phyloP scores from a whole-genome alignment of 129 eudicot genomes.

The Flaveria bidentis region DNA sequence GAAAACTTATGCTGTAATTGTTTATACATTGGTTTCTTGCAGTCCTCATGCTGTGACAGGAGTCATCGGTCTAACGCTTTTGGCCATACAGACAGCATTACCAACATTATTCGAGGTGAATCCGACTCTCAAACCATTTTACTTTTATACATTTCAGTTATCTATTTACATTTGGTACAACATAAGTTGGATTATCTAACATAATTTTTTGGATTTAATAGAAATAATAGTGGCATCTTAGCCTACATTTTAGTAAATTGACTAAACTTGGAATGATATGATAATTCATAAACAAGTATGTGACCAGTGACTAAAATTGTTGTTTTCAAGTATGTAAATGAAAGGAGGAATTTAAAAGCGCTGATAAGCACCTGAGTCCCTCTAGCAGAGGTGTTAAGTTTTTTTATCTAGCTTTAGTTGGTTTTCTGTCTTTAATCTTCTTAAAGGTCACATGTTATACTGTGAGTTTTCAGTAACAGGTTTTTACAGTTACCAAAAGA shows the following conservation, averaged over 20 bases:
- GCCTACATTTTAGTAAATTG: not conserved
- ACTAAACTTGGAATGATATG: not conserved
- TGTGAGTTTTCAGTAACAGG: too few species aligned
- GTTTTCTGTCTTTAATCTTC: too few species aligned
- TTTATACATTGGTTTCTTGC: slow-evolving; percentile 35
- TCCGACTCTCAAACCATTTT: not conserved
- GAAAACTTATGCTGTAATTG: slow-evolving; percentile 5
- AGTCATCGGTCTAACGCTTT: slow-evolving; percentile 73
- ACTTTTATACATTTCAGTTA: not conserved
- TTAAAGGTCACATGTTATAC: too few species aligned
- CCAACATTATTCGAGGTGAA: slow-evolving; percentile 87
- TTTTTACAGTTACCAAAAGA: not conserved
- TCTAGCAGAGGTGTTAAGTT: too few species aligned
- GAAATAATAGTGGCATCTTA: not conserved
- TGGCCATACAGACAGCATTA: slow-evolving; percentile 70
- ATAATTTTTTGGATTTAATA: not conserved
- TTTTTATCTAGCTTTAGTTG: too few species aligned
- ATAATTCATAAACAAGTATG: too few species aligned
- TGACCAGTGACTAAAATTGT: too few species aligned
- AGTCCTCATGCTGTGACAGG: slow-evolving; percentile 99
- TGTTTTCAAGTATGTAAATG: too few species aligned
- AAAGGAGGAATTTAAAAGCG: not conserved
- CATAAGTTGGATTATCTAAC: not conserved
- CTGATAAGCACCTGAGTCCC: not conserved
- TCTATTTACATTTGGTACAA: not conserved